Conservation (phyloP, 331 rosid species). For the Rosa hybrid region DNA sequence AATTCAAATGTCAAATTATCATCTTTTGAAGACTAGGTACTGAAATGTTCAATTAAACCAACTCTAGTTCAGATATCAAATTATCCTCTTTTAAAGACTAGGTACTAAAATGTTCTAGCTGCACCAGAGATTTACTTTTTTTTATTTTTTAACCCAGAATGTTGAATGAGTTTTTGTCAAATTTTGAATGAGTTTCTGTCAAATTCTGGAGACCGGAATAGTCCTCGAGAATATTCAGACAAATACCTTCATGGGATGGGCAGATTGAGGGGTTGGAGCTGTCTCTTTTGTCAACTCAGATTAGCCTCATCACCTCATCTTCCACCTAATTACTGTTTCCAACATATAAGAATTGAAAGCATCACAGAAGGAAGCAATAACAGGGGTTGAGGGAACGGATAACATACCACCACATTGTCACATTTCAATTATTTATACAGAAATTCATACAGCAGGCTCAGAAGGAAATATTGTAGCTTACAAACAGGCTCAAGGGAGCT, state of each 20-base stretch:
- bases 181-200: no score
- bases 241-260: background rate
- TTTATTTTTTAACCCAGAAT: no score
- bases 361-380: background rate
- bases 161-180: no score
- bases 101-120: no score
- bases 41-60: no score
- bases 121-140: no score
- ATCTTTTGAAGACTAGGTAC: no score
- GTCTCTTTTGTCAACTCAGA: background rate
- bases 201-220: no score
- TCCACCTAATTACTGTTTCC: background rate
- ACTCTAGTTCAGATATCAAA: no score
- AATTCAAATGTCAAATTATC: no score
- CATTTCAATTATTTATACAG: slow-evolving; percentile 26
- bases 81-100: no score
- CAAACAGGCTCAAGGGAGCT: slow-evolving; percentile 15
- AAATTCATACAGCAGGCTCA: slow-evolving; percentile 25
- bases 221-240: no score
- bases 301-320: background rate
- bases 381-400: background rate
- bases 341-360: background rate
- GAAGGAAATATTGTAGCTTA: slow-evolving; percentile 20
- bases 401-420: background rate
- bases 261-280: background rate